Evolutionary conservation across 345 rosid species (phyloP), one percentile per base, ranked within the genome.

Genomic region (Gossypioides kirkii): DNA sequence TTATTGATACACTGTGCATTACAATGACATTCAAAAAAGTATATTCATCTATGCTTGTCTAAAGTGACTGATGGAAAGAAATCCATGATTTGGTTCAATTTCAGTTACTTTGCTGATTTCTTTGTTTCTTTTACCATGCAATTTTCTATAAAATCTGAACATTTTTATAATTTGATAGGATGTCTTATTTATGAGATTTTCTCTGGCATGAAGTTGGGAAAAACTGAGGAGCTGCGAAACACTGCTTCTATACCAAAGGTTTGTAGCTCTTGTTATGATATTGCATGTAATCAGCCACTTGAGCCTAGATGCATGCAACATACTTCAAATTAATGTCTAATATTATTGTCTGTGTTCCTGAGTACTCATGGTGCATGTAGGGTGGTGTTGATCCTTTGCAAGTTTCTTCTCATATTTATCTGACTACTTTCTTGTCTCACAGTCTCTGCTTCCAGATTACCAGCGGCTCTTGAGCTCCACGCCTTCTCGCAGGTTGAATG

Each of bases 381-480:
- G 55, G 55, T 17, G 20, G 36, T 70, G 73, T 66, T 77, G 3
- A 65, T 73, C 52, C 72, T 36, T 76, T 74, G 62, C 76, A 71
- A 81, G 75, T 79, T 75, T 83, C 72, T 75, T 75, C 82, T 84
- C 79, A 69, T 84, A 73, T 82, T 76, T 71, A 81, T 76, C 74
- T 78, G 66, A 83, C 74, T 69, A 71, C 78, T 76, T 78, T 87
- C 75, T 82, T 83, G 81, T 84, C 75, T 82, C 84, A 63, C 97
- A 95, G 99, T 88, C 97, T 80, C 89, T 95, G 86, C 99, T 95
- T 89, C 97, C 96, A 82, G 99, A 95, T 92, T 95, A 95, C 83
- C 98, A 95, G 85, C 92, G 99, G 76, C 92, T 95, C 53, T 84
- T 95, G 80, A 95, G 97, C 84, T 95, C 99, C 81, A 83, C 77